Evolutionary conservation across 306 rosid genomes (phyloP), one percentile per base, ranked within the genome.

Genomic region (Sicyos baderoa): DNA sequence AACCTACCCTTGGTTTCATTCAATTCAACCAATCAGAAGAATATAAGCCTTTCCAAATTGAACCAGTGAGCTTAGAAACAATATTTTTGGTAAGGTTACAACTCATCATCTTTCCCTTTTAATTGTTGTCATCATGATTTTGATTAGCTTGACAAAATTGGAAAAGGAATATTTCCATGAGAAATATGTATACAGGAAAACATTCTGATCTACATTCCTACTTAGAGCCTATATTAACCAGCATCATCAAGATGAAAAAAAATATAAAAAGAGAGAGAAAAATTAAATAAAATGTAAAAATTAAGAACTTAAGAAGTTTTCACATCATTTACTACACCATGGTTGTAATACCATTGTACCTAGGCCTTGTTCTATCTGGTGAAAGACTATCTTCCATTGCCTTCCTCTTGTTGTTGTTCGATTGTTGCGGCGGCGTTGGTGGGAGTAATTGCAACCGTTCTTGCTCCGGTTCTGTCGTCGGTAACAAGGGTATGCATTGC

Each of bases 361-460:
- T 87, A 68, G 88, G 89, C 79, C 96, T 87, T 60, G 89, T 86
- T 83, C 95, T 89, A 74, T 89, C 98, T n/a, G 92, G 82, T 13
- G 98, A 79, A 79, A 82, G 82, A 4, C 86, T 81, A 51, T 89
- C 95, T 73, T 92, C 98, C 81, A 87, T 73, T 68, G 79, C 74
- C 83, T 87, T 92, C 79, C 97, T 83, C 88, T 92, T 92, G 77
- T 83, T 78, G 86, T 61, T 81, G 74, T 4, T 54, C 16, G 45
- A 18, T 57, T 71, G 77, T 54, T 80, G 86, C 17, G 78, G 87
- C 57, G 83, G 78, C 0, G 55, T 66, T 45, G 71, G 71, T 0
- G 55, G 55, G 54, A 66, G 71, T 23, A 66, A 21, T 47, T 66
- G 71, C 71, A 66, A 47, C 17, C 22, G 71, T 66, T 66, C 71